phyloP scores from a whole-genome alignment of 2,329 filamentous ascomycete genomes.

The Elsinoe batatas region DNA sequence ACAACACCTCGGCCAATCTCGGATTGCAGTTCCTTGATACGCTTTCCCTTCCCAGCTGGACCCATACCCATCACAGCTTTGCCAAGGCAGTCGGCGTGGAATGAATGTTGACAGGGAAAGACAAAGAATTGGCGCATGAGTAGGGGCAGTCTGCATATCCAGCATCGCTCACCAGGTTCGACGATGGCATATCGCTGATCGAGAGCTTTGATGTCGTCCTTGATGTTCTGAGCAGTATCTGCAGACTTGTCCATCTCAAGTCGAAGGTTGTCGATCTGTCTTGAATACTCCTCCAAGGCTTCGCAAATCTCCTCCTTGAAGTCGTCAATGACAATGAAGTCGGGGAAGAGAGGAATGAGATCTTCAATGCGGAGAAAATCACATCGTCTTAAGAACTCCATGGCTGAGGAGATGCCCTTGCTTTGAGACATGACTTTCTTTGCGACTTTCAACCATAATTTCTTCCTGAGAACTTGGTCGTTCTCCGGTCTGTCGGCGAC shows the following conservation, averaged over 20 bases:
- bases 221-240: constrained; percentile 81
- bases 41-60: constrained; percentile 62
- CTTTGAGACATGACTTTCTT: constrained; percentile 84
- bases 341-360: constrained; percentile 94
- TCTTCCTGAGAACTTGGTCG: constrained; percentile 74
- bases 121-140: constrained; percentile 93
- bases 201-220: constrained; percentile 73
- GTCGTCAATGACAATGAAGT: constrained; percentile 97
- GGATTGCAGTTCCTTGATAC: constrained; percentile 76
- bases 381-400: constrained; percentile 85
- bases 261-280: constrained; percentile 78
- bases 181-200: constrained; percentile 92
- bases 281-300: constrained; percentile 85
- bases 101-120: constrained; percentile 95
- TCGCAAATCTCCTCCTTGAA: constrained; percentile 98
- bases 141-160: constrained; percentile 74
- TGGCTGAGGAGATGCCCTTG: constrained; percentile 74
- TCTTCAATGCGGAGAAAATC: constrained; percentile 92
- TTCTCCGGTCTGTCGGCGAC: constrained; percentile 74
- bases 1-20: constrained; percentile 63
- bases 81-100: constrained; percentile 90
- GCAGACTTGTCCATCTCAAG: constrained; percentile 94
- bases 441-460: constrained; percentile 89
- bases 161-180: constrained; percentile 90
- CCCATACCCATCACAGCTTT: constrained; percentile 75